Base-by-base conservation (phyloP, 331 rosid genomes). In the Ulmus americana region DNA sequence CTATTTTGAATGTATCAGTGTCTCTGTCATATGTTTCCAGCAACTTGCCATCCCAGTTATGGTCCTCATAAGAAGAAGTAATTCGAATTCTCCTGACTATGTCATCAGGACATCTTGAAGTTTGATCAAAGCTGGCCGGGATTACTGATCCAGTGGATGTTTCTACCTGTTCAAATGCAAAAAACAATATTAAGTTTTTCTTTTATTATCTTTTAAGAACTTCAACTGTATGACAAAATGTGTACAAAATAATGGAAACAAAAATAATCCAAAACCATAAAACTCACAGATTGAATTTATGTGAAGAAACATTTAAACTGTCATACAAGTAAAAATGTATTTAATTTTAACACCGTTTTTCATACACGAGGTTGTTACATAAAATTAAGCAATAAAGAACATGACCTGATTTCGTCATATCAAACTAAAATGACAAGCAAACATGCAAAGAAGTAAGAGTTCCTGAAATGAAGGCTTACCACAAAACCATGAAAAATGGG, bases 71-170 rank as follows among this genome's bases (percentile, higher is more conserved):
- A 9, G 85, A 66, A 51, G 78, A 66, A 55, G 94, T 71, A 38
- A 86, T 78, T 70, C 98, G 78, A 74, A 89, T 86, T 86, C 95
- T 79, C 83, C 98, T 74, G 45, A 92, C 85, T 70, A 82, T 48
- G 77, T 83, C 98, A 77, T 86, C 96, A 3, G 98, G 98, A 69
- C 86, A 85, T 81, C 98, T 83, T 54, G 91, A 83, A 60, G 80
- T 82, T 58, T 75, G 39, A 69, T 89, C 86, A 68, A 92, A 92
- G 50, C 74, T 67, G 12, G 94, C 89, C 18, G 96, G 95, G 69
- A 79, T 49, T n/a, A 83, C 69, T 5, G 63, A 70, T 74, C 98
- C 96, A 4, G 84, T 80, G 22, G 77, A 58, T 62, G 91, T 89
- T 66, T 77, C 85, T 16, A 85, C 83, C 98, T 89, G 85, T 22